Percentiles rank a stretch among this genome's conserved stretches.
phyloP scores from a whole-genome alignment of 352 stramenopile genomes.

The Phytophthora pini region DNA sequence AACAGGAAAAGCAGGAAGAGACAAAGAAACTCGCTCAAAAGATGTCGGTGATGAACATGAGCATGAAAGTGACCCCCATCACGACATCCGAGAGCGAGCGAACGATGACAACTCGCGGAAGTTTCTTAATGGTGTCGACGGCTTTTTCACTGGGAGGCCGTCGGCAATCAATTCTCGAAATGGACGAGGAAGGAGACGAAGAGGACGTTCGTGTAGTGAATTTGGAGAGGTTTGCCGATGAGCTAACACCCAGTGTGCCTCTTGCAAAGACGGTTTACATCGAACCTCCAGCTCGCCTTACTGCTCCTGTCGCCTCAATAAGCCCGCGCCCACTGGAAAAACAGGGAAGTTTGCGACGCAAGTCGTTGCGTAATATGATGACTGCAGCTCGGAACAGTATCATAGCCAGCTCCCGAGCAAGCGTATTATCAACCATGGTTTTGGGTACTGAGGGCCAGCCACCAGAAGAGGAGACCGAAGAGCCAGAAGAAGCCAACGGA shows the following conservation, averaged over 20 bases:
- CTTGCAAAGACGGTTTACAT: slow-evolving; percentile 33
- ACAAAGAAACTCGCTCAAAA: slow-evolving; percentile 57
- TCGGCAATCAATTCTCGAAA: slow-evolving; percentile 33
- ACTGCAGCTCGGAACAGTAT: slow-evolving; percentile 21
- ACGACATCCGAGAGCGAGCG: slow-evolving; percentile 26
- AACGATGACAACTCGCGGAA: slow-evolving; percentile 20
- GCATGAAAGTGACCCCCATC: slow-evolving; percentile 56
- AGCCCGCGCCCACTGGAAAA: not conserved
- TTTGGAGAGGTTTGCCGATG: slow-evolving; percentile 38
- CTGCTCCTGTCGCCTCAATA: not conserved
- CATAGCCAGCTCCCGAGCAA: slow-evolving; percentile 18
- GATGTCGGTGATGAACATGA: slow-evolving; percentile 65
- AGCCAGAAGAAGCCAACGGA: slow-evolving; percentile 7
- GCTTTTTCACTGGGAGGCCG: slow-evolving; percentile 20
- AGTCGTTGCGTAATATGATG: slow-evolving; percentile 22
- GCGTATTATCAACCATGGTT: slow-evolving; percentile 20
- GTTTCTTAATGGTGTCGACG: slow-evolving; percentile 19
- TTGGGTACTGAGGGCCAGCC: slow-evolving; percentile 1
- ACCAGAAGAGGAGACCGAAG: slow-evolving; percentile 6
- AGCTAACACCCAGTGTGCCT: slow-evolving; percentile 33
- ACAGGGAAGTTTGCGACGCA: not conserved
- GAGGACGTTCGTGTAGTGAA: slow-evolving; percentile 43
- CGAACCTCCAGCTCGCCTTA: slow-evolving; percentile 14
- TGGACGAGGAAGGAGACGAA: slow-evolving; percentile 45
- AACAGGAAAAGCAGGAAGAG: slow-evolving; percentile 57